Conservation (phyloP, 805 yeast species). For the Ogataea chonburiensis region DNA sequence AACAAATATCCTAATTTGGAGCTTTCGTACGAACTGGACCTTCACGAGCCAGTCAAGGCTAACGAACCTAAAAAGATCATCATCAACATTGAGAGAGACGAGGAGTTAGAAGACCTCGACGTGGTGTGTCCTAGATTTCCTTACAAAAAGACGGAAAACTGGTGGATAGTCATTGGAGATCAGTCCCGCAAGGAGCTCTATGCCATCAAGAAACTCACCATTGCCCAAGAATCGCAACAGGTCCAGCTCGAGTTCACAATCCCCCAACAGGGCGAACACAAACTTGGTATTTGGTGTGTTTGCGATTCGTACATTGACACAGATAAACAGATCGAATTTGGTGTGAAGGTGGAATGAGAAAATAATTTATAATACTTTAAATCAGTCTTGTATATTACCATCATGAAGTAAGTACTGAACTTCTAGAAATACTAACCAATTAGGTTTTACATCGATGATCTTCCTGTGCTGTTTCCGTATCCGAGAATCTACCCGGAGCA, state of each 20-base stretch:
- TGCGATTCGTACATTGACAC: constrained; percentile 93
- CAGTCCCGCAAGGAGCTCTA: constrained; percentile 55
- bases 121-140: constrained; percentile 66
- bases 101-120: constrained; percentile 62
- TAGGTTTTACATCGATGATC: constrained; percentile 89
- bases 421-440: neutral
- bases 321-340: constrained; percentile 72
- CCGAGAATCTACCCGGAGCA: constrained; percentile 98
- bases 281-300: constrained; percentile 75
- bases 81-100: constrained; percentile 65
- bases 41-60: constrained; percentile 40
- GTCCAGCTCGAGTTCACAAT: constrained; percentile 55
- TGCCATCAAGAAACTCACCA: constrained; percentile 65
- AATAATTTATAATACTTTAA: constrained; percentile 1
- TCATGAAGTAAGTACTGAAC: constrained; percentile 10
- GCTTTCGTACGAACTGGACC: constrained; percentile 50
- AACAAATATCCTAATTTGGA: constrained; percentile 89
- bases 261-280: constrained; percentile 59
- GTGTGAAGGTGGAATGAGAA: constrained; percentile 12
- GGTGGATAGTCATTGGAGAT: constrained; percentile 93
- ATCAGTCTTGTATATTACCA: constrained; percentile 1
- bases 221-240: constrained; percentile 51
- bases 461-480: constrained; percentile 94
- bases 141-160: constrained; percentile 54
- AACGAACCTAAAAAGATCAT: constrained; percentile 45